Evolutionary conservation across 371 early-diverging fungal genomes (phyloP).

Genomic region (Mucor mucedo): DNA sequence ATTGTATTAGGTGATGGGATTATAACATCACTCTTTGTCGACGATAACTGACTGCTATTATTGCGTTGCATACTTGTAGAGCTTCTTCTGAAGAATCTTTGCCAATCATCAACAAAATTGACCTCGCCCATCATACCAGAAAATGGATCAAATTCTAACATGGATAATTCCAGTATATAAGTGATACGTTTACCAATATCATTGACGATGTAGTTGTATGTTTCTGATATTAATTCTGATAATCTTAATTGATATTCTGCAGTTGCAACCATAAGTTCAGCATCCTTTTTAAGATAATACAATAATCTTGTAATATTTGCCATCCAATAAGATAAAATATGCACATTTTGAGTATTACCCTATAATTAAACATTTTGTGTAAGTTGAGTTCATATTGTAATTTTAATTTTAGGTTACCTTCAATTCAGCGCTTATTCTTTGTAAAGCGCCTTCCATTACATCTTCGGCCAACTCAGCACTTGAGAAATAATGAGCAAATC

Average conservation of each 20-base stretch:
- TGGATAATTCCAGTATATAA: constrained; percentile 62
- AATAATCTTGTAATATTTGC: constrained; percentile 76
- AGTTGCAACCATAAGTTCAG: constrained; percentile 65
- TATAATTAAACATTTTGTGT: constrained; percentile 12
- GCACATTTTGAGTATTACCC: constrained; percentile 31
- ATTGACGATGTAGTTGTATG: constrained; percentile 62
- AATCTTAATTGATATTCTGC: constrained; percentile 67
- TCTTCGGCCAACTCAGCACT: constrained; percentile 72
- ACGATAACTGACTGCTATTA: not conserved
- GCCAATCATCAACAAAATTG: constrained; percentile 66
- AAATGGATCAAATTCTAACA: constrained; percentile 74
- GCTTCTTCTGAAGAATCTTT: constrained; percentile 52
- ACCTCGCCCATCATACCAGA: constrained; percentile 69
- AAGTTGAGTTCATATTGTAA: not conserved
- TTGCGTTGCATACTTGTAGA: constrained; percentile 17
- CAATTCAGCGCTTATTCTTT: constrained; percentile 63
- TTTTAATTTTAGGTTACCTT: constrained; percentile 45
- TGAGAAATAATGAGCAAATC: constrained; percentile 87
- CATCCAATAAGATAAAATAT: constrained; percentile 75
- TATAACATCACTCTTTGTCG: not conserved
- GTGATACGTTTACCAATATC: constrained; percentile 64
- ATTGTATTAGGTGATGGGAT: constrained; percentile 56
- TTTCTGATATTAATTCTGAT: constrained; percentile 73
- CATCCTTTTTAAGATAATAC: constrained; percentile 83
- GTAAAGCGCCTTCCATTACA: constrained; percentile 67